phyloP scores from a whole-genome alignment of 2,329 filamentous ascomycete genomes.

The Rugonectria rugulosa region DNA sequence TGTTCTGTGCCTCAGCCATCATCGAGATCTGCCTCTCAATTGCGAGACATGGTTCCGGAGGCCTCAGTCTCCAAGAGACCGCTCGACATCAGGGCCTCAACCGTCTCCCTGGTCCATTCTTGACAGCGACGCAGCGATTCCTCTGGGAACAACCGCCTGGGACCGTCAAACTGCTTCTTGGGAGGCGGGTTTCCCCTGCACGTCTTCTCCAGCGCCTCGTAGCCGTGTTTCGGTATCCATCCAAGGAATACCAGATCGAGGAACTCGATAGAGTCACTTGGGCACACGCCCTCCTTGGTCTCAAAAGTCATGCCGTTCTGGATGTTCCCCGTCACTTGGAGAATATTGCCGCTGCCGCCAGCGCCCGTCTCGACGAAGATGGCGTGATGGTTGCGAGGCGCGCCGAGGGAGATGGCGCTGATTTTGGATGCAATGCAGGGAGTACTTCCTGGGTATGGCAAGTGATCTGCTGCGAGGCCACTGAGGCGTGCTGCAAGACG shows the following conservation, averaged over 20 bases:
- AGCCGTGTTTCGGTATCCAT: too few species aligned
- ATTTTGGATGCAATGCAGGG: not conserved
- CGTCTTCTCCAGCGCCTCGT: not conserved
- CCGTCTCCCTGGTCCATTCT: conserved; percentile 12
- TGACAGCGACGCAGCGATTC: conserved; percentile 6
- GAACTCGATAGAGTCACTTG: not conserved
- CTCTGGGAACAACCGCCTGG: not conserved
- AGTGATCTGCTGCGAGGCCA: too few species aligned
- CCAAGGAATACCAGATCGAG: too few species aligned
- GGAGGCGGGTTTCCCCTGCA: conserved; percentile 1
- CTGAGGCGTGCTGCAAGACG: too few species aligned
- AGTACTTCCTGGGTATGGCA: too few species aligned
- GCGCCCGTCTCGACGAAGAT: not conserved
- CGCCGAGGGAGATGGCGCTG: not conserved
- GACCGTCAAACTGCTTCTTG: conserved; percentile 11
- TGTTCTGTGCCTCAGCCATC: too few species aligned
- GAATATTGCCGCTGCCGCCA: not conserved
- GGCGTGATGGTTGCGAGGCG: conserved; percentile 5
- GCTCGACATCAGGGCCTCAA: not conserved
- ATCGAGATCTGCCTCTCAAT: too few species aligned
- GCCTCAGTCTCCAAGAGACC: not conserved
- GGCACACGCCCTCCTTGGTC: not conserved
- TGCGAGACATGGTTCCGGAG: not conserved
- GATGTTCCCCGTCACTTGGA: not conserved
- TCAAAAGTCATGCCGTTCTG: not conserved